Base-by-base conservation (phyloP, 1,284 basidiomycete species). In the Puccinia polysora region DNA sequence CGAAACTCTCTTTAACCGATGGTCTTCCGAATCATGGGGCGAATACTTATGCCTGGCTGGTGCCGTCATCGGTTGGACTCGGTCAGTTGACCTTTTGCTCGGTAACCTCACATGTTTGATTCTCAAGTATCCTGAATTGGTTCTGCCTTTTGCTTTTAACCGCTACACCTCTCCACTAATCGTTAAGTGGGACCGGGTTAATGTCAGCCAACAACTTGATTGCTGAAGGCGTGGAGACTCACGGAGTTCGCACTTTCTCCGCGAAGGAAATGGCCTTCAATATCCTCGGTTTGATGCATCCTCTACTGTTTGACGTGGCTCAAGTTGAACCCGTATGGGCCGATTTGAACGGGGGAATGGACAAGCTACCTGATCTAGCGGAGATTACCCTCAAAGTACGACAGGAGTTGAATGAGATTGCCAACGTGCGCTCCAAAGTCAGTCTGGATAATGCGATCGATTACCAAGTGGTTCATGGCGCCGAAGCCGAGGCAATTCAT, bases 241-340 rank as follows among this genome's bases (percentile, higher is more conserved):
- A 91, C 75, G 95, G 96, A 76, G 90, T 96, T 74, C 87, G 95
- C 77, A 98, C 96, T 4, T 98, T 97, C 87, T 96, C 92, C 2
- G 89, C 94, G 60, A 97, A 97, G 83, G 95, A 98, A 83, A 98
- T 98, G 95, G 93, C 94, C 2, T 98, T 98, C 87, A 98, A 97
- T 83, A 91, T 98, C 77, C 88, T 98, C 72, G 96, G 95, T 76
- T 85, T 81, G 59, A 96, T 98, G 92, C 96, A 97, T 80, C 95
- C 96, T 52, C 87, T 97, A n/a, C 86, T 98, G 65, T 97, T 97
- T 85, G 97, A 95, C 81, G 94, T 97, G 79, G 96, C 95, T n/a
- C 96, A 98, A 81, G 94, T 98, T 72, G 95, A 98, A 80, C 95
- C 95, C 6, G 93, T 98, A 78, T 97, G 94, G 93, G 94, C 93